Evolutionary conservation across 352 stramenopile genomes (phyloP).

Genomic region (Phytophthora agathidicida): DNA sequence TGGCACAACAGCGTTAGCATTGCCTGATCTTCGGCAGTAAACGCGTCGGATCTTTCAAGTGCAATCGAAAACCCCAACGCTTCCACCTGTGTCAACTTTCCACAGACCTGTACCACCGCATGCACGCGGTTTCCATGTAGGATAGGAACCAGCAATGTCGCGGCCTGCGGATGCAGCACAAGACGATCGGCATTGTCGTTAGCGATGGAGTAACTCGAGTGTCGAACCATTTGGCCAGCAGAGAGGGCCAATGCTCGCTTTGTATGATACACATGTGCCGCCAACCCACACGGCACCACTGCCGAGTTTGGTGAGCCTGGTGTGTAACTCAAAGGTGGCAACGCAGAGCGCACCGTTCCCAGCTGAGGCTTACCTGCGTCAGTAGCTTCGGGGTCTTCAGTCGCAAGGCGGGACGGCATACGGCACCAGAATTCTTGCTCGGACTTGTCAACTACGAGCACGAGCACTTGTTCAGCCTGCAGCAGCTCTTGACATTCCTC

Average conservation of each 20-base stretch:
- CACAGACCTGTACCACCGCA: slow-evolving; percentile 67
- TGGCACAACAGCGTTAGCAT: slow-evolving; percentile 58
- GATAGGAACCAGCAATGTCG: slow-evolving; percentile 65
- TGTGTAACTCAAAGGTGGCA: slow-evolving; percentile 34
- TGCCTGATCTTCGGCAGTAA: slow-evolving; percentile 62
- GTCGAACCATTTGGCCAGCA: slow-evolving; percentile 49
- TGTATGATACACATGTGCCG: slow-evolving; percentile 71
- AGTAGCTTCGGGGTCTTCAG: slow-evolving; percentile 12
- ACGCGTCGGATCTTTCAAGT: slow-evolving; percentile 65
- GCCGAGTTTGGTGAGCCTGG: not conserved
- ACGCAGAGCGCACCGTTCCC: slow-evolving; percentile 48
- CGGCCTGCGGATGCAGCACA: slow-evolving; percentile 57
- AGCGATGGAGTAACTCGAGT: slow-evolving; percentile 58
- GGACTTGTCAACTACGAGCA: slow-evolving; percentile 73
- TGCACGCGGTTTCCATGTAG: slow-evolving; percentile 41
- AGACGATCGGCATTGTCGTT: slow-evolving; percentile 70
- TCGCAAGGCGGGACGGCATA: slow-evolving; percentile 26
- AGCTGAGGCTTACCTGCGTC: slow-evolving; percentile 18
- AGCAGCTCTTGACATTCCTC: slow-evolving; percentile 53
- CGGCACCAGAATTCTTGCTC: slow-evolving; percentile 85
- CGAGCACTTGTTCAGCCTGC: slow-evolving; percentile 64
- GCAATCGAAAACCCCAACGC: slow-evolving; percentile 68
- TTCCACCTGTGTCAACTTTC: slow-evolving; percentile 62
- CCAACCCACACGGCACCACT: slow-evolving; percentile 50
- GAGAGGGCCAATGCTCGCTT: slow-evolving; percentile 63